Base-by-base conservation (phyloP, 2,329 filamentous ascomycete species). In the Juglanconis sp. region DNA sequence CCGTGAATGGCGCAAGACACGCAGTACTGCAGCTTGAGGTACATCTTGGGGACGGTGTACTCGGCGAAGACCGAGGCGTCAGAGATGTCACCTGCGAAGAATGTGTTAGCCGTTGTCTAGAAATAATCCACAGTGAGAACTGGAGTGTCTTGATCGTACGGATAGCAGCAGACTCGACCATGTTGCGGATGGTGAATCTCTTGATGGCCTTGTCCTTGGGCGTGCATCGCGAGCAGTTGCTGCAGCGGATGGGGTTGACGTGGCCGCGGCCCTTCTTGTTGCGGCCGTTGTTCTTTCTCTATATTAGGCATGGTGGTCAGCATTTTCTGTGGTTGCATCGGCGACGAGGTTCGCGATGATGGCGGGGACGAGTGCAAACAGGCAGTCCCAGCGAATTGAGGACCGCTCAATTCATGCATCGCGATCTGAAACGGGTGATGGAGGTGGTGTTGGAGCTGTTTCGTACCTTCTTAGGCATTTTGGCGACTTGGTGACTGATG, bases 151-250 rank as follows among this genome's bases (percentile, higher is more conserved):
- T 34, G 6, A 68, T 91, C 93, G 76, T 93, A 98, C 96, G 95
- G 80, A 99, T 98, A 77, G 95, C 95, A 76, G 96, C 95, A 76
- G 93, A 97, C 85, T 99, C 95, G 71, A 99, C 95, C 95, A 99
- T 99, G 90, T 99, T 98, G 81, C 95, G 90, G 87, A 99, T 87
- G 84, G 95, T 99, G 87, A 99, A 99, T 84, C 95, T 88, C 92
- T 99, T 99, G 88, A 99, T 98, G 72, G 96, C 95, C 92, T 99
- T 99, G 78, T 99, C 95, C 90, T 99, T 99, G 80, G 93, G 93
- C 65, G 91, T 96, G 86, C 89, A 92, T 83, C 89, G 86, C 77
- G 83, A 85, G 84, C 84, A 87, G 83, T 87, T 87, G 79, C 79
- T 83, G 83, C 84, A 87, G 72, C 84, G 91, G 84, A 99, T 96